Evolutionary conservation across 805 yeast genomes (phyloP).

Genomic region (Candida gorgasii): DNA sequence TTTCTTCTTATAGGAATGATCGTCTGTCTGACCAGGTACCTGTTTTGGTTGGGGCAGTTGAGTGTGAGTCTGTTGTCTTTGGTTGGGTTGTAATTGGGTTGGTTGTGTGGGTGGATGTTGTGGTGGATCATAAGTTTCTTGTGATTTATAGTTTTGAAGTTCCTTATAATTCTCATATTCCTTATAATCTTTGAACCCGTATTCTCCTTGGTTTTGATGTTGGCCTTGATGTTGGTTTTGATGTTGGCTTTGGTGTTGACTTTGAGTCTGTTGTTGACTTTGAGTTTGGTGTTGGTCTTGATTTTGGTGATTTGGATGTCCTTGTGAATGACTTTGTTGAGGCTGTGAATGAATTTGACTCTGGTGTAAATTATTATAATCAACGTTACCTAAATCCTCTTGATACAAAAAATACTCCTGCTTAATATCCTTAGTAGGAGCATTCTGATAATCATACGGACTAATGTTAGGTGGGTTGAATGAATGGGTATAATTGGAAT

Average conservation of each 20-base stretch:
- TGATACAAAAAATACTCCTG: neutral
- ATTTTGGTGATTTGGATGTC: neutral
- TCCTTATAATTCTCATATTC: too few species aligned
- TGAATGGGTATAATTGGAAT: slow-evolving; percentile 5
- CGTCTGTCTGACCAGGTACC: neutral
- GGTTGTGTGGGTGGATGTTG: neutral
- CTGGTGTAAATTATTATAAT: too few species aligned
- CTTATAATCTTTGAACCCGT: neutral
- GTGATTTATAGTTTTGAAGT: too few species aligned
- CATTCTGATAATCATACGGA: slow-evolving; percentile 3
- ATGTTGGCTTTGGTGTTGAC: neutral
- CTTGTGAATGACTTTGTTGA: neutral
- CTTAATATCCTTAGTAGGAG: neutral
- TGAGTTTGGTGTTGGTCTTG: neutral
- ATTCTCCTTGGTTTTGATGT: neutral
- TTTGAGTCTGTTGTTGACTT: neutral
- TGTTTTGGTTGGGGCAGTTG: neutral
- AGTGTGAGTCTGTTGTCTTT: neutral
- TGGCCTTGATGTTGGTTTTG: neutral
- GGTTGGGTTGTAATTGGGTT: neutral
- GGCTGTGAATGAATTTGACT: neutral
- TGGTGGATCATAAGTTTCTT: too few species aligned
- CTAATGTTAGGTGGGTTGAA: slow-evolving; percentile 3
- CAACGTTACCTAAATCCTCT: neutral
- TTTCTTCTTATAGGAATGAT: slow-evolving; percentile 8